phyloP scores from a whole-genome alignment of 2,329 filamentous ascomycete genomes.

The Fusarium poae region DNA sequence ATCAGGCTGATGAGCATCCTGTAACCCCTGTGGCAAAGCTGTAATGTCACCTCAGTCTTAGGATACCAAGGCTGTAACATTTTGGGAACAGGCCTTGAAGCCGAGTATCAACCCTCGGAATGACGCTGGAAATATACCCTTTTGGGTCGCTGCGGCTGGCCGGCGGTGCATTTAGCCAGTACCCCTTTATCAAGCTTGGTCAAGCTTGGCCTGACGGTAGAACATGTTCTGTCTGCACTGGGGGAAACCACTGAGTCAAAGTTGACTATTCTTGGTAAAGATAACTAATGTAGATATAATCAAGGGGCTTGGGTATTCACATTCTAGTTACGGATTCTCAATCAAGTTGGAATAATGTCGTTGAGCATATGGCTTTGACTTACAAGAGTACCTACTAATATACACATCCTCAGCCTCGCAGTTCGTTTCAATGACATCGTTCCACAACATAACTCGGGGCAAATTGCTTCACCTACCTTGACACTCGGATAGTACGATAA shows the following conservation, averaged over 20 bases:
- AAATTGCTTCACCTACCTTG: slow-evolving; percentile 2
- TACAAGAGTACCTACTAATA: background rate
- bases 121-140: slow-evolving; percentile 9
- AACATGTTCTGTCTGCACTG: background rate
- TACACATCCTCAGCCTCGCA: slow-evolving; percentile 14
- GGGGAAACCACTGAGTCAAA: background rate
- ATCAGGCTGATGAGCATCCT: slow-evolving; percentile 10
- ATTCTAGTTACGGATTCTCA: background rate
- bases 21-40: background rate
- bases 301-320: background rate
- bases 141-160: slow-evolving; percentile 24
- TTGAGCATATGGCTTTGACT: background rate
- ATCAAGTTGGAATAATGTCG: background rate
- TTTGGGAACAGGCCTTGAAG: background rate
- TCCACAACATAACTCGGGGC: background rate
- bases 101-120: slow-evolving; percentile 7
- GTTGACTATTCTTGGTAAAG: background rate
- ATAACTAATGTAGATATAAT: background rate
- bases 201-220: background rate
- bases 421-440: slow-evolving; percentile 6
- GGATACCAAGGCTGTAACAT: slow-evolving; percentile 1
- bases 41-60: slow-evolving; percentile 9
- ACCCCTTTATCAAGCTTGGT: background rate
- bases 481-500: background rate
- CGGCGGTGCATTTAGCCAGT: background rate